Base-by-base conservation (phyloP, 192 early-diverging fungal genomes). In the Backusella circina region DNA sequence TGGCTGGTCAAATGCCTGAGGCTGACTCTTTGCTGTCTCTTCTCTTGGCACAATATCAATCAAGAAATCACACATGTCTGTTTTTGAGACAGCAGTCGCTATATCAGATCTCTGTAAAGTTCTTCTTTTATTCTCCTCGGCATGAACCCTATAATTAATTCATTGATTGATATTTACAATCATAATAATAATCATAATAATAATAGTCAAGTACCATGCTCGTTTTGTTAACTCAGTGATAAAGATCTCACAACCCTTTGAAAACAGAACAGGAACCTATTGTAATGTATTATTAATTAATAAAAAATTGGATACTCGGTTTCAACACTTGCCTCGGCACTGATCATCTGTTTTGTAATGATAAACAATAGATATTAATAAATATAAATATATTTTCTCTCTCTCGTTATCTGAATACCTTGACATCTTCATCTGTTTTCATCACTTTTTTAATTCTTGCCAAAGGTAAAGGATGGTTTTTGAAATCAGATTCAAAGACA, bases 161-260 rank as follows among this genome's bases (percentile, higher is more conserved):
- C 28, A n/a, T n/a, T n/a, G n/a, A n/a, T n/a, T n/a, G 31, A 28
- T 35, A 50, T 71, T 50, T n/a, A 70, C 38, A 41, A 5, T 21
- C 50, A 51, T 21, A 50, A 18, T 50, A 50, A 18, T 5, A 50
- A 50, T 33, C 8, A 67, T 67, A 4, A 23, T 33, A n/a, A 15
- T n/a, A 37, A 28, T 30, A 13, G 18, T 38, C 7, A 51, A 74
- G 77, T 84, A 89, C 93, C 93, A 94, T 31, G 93, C 91, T n/a
- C 93, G 84, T 41, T 88, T 84, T 28, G 93, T 93, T 38, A 98
- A 85, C 83, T 98, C 97, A 0, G 92, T 88, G 71, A 97, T 97
- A 73, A 98, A 97, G n/a, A 98, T 92, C 79, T 98, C 96, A 80
- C 97, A 98, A 7, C 94, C 97, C 84, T 96, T 96, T n/a, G 95